Conservation (phyloP, 371 early-diverging fungal genomes). For the Hamiltosporidium magnivora region DNA sequence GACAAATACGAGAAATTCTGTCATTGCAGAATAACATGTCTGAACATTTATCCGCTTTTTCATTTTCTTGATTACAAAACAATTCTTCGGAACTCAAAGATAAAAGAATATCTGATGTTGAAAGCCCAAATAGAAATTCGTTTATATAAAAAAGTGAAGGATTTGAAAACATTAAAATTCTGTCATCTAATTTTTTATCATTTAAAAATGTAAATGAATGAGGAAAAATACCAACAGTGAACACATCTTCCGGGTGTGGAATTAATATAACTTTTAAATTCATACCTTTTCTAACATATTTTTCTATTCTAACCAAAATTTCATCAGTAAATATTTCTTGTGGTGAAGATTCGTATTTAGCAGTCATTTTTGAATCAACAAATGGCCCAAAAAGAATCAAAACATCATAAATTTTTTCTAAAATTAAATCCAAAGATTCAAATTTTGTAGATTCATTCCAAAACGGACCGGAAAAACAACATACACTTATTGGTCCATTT, state of each 20-base stretch:
- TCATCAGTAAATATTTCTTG: neutral
- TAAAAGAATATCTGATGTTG: conserved; percentile 23
- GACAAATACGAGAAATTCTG: conserved; percentile 13
- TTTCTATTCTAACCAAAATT: conserved; percentile 9
- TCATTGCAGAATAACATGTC: conserved; percentile 24
- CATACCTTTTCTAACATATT: conserved; percentile 8
- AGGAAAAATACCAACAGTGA: conserved; percentile 22
- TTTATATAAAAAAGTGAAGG: conserved; percentile 30
- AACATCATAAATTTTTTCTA: conserved; percentile 6
- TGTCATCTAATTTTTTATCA: neutral
- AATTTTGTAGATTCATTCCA: neutral
- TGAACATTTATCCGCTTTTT: conserved; percentile 4
- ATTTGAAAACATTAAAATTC: conserved; percentile 18
- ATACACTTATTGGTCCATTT: neutral
- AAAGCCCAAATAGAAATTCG: conserved; percentile 14
- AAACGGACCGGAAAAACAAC: conserved; percentile 21
- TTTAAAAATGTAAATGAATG: conserved; percentile 6
- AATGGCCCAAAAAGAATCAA: conserved; percentile 39
- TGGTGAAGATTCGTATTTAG: no score
- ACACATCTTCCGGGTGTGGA: conserved; percentile 22
- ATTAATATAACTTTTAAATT: conserved; percentile 22
- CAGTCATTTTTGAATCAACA: neutral
- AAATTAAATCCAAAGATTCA: conserved; percentile 7
- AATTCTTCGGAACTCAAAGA: conserved; percentile 21
- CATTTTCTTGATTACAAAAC: neutral